Evolutionary conservation across 148 eudicot species (phyloP).

Genomic region (Chenopodium formosanum): DNA sequence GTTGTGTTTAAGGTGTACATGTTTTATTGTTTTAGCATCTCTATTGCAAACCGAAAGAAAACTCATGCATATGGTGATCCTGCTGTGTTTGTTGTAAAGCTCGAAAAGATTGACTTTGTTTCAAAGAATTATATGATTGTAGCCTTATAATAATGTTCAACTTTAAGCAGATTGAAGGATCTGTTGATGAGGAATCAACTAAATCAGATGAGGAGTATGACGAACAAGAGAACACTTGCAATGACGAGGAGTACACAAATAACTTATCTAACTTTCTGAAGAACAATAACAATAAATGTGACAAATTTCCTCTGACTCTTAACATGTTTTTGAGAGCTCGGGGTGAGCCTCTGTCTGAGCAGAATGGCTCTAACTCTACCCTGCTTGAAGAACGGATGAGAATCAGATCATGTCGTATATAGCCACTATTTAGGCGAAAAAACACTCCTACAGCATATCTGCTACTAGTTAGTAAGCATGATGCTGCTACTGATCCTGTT

Average conservation of each 20-base stretch:
- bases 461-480: constrained; percentile 34
- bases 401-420: constrained; percentile 28
- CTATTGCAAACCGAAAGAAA: no score
- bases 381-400: constrained; percentile 27
- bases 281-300: constrained; percentile 26
- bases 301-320: constrained; percentile 39
- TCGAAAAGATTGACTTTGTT: neutral
- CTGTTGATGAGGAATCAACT: constrained; percentile 82
- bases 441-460: constrained; percentile 51
- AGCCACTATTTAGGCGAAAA: constrained; percentile 35
- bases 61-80: no score
- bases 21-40: no score
- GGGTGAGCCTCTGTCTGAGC: constrained; percentile 45
- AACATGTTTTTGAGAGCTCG: constrained; percentile 47
- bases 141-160: neutral
- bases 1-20: no score
- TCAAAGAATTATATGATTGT: neutral
- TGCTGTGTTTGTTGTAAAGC: no score
- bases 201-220: constrained; percentile 91
- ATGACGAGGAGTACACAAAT: constrained; percentile 40
- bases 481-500: constrained; percentile 17
- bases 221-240: constrained; percentile 49
- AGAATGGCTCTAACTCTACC: constrained; percentile 24
- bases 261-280: constrained; percentile 26
- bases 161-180: constrained; percentile 71